Evolutionary conservation across 2,329 filamentous ascomycete species (phyloP).

Genomic region (Elsinoe perseae): DNA sequence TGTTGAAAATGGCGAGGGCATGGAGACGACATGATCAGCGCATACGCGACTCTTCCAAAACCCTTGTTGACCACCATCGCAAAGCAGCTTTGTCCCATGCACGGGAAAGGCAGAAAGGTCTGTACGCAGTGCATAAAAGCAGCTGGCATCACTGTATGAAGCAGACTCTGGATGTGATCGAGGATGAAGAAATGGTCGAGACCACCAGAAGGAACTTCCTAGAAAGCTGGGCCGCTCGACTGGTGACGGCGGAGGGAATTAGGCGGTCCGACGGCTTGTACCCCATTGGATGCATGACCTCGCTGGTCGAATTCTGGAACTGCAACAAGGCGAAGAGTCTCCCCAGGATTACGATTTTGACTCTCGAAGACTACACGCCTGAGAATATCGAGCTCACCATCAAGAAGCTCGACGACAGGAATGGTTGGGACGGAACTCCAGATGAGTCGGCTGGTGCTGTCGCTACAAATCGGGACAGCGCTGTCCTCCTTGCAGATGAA

Average conservation of each 20-base stretch:
- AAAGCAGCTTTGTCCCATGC: too few relatives aligned
- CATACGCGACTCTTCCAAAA: too few relatives aligned
- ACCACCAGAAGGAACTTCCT: background rate
- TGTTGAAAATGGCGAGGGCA: too few relatives aligned
- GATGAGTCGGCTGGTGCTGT: background rate
- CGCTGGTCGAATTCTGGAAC: background rate
- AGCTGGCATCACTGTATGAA: background rate
- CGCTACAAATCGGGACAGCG: background rate
- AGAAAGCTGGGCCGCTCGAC: background rate
- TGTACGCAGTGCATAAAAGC: background rate
- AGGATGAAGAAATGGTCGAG: background rate
- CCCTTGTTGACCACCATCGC: too few relatives aligned
- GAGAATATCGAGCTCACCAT: background rate
- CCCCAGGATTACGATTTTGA: background rate
- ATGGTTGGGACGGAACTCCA: background rate
- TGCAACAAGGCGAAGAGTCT: background rate
- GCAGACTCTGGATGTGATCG: background rate
- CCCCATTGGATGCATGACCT: background rate
- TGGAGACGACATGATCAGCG: too few relatives aligned
- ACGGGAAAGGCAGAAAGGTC: background rate
- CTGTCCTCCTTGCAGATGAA: background rate
- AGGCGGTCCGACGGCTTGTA: background rate
- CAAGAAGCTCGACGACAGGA: background rate
- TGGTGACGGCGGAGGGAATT: background rate
- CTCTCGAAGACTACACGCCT: background rate